phyloP scores from a whole-genome alignment of 1,139 yeast species.

The Casaregolazyma lundiana region DNA sequence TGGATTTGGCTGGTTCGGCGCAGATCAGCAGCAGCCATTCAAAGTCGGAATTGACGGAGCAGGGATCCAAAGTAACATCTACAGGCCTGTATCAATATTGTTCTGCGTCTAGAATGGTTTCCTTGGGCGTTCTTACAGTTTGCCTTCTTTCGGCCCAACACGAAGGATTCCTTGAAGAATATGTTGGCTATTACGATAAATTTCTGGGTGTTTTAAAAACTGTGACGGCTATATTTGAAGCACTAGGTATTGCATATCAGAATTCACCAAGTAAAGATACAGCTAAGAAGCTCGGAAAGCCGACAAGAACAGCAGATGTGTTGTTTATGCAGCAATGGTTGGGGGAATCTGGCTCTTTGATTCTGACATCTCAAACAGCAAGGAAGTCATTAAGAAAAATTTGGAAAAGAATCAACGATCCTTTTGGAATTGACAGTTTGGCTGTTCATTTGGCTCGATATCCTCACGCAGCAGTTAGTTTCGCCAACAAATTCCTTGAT shows the following conservation, averaged over 20 bases:
- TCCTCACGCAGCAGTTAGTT: slow-evolving; percentile 11
- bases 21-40: background rate
- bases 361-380: background rate
- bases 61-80: slow-evolving; percentile 20
- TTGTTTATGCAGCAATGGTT: background rate
- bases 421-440: slow-evolving; percentile 11
- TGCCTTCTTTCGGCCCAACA: slow-evolving; percentile 20
- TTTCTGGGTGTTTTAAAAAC: slow-evolving; percentile 18
- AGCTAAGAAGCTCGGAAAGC: background rate
- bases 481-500: slow-evolving; percentile 18
- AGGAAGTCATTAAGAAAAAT: background rate
- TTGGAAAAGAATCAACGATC: slow-evolving; percentile 14
- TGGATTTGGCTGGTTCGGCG: slow-evolving; percentile 1
- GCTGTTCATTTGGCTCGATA: slow-evolving; percentile 12
- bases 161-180: slow-evolving; percentile 21
- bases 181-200: slow-evolving; percentile 18
- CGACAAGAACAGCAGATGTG: background rate
- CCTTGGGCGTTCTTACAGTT: slow-evolving; percentile 21
- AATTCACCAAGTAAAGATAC: background rate
- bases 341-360: background rate
- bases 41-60: slow-evolving; percentile 9
- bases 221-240: slow-evolving; percentile 14
- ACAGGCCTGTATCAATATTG: slow-evolving; percentile 20
- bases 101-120: slow-evolving; percentile 15
- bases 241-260: slow-evolving; percentile 10